Evolutionary conservation across 805 yeast species (phyloP).

Genomic region (Ogataea kodamae): DNA sequence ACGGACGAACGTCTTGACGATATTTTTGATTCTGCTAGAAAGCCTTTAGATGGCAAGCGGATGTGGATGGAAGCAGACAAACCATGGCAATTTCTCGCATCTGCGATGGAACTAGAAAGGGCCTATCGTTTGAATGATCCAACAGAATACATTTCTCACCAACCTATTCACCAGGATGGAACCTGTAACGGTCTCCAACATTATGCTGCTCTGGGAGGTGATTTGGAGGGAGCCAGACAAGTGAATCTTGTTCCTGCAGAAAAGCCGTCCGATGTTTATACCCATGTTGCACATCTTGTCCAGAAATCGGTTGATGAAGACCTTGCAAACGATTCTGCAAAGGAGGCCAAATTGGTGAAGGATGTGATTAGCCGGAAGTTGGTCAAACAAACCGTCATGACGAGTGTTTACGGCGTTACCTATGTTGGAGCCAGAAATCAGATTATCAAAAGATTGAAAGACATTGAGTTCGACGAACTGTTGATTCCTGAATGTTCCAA

Average conservation of each 20-base stretch:
- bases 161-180: constrained; percentile 84
- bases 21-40: constrained; percentile 53
- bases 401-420: constrained; percentile 96
- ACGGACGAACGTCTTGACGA: constrained; percentile 55
- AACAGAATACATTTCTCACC: constrained; percentile 58
- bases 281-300: constrained; percentile 65
- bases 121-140: constrained; percentile 65
- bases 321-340: constrained; percentile 53
- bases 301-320: constrained; percentile 50
- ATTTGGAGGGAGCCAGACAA: constrained; percentile 75
- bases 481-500: constrained; percentile 41
- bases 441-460: constrained; percentile 72
- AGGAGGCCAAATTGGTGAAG: constrained; percentile 49
- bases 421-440: constrained; percentile 90
- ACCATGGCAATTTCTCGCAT: constrained; percentile 79
- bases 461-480: constrained; percentile 42
- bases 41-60: constrained; percentile 54
- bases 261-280: constrained; percentile 74
- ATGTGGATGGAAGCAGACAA: constrained; percentile 78
- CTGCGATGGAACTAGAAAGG: constrained; percentile 61
- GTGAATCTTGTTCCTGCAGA: constrained; percentile 71
- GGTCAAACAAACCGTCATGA: constrained; percentile 97
- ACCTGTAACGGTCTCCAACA: constrained; percentile 85
- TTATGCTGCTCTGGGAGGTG: constrained; percentile 87
- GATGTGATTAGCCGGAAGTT: constrained; percentile 78